Evolutionary conservation across 176 grass and related monocot genomes (phyloP).

Genomic region (Zea mays): DNA sequence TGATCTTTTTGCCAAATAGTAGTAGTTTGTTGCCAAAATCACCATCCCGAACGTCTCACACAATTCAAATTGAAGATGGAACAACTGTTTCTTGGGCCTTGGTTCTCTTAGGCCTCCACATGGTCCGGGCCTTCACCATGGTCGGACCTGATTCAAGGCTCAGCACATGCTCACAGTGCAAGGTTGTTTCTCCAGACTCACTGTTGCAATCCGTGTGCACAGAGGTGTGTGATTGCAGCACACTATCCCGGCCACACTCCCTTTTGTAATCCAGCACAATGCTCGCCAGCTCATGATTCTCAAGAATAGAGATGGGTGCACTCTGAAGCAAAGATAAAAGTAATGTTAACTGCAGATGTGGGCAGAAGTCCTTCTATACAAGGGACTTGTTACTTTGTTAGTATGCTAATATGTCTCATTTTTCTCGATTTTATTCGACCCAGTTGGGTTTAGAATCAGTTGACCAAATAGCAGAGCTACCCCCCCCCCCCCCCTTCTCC

Average conservation of each 20-base stretch:
- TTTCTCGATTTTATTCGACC: background rate
- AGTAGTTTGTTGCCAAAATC: conserved; percentile 23
- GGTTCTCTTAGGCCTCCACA: conserved; percentile 63
- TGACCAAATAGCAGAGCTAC: background rate
- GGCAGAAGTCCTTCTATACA: background rate
- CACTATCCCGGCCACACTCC: conserved; percentile 75
- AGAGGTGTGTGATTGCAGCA: conserved; percentile 78
- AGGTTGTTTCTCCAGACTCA: conserved; percentile 41
- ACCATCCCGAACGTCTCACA: conserved; percentile 36
- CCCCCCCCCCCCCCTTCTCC: background rate
- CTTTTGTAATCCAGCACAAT: conserved; percentile 87
- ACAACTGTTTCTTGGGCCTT: conserved; percentile 19
- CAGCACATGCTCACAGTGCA: conserved; percentile 87
- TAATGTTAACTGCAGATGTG: conserved; percentile 13
- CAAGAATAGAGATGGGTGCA: conserved; percentile 90
- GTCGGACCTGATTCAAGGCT: conserved; percentile 71
- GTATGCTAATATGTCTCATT: background rate
- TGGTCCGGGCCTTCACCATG: conserved; percentile 72
- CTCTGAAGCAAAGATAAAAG: conserved; percentile 41
- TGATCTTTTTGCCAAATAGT: conserved; percentile 25
- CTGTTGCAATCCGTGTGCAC: conserved; percentile 49
- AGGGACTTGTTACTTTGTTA: background rate
- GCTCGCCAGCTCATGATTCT: conserved; percentile 84
- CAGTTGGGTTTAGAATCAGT: conserved; percentile 4
- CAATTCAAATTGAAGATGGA: conserved; percentile 31